A percentile compares a stretch with the other conserved stretches of the same genome.
Evolutionary conservation across 2,329 filamentous ascomycete genomes (phyloP).

Genomic region (Fusarium sp.): DNA sequence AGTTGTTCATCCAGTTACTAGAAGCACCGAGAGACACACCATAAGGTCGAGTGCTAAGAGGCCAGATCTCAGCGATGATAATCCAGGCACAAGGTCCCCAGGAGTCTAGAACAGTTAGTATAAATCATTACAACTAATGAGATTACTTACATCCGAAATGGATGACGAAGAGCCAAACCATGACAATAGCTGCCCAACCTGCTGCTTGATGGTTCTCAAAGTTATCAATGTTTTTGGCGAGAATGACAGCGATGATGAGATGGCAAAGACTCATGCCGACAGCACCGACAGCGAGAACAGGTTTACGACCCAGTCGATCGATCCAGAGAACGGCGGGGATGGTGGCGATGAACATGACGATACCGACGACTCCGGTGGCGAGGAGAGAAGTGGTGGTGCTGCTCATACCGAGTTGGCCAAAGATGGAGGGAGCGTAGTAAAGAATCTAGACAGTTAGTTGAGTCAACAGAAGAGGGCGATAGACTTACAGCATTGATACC

Average conservation of each 20-base stretch:
- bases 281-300: conserved; percentile 71
- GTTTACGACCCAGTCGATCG: conserved; percentile 72
- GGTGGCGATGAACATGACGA: conserved; percentile 75
- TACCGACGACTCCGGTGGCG: conserved; percentile 77
- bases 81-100: conserved; percentile 83
- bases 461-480: too few species aligned
- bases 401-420: conserved; percentile 70
- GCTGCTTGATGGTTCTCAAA: conserved; percentile 68
- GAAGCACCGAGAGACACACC: conserved; percentile 76
- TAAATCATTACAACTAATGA: fast-evolving
- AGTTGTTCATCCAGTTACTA: conserved; percentile 72
- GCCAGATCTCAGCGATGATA: conserved; percentile 79
- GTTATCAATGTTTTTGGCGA: conserved; percentile 69
- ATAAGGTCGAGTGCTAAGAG: conserved; percentile 74
- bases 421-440: conserved; percentile 78
- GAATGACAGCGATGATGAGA: conserved; percentile 76
- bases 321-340: conserved; percentile 74
- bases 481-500: conserved; percentile 64
- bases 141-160: conserved; percentile 69
- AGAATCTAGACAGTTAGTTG: conserved; percentile 49
- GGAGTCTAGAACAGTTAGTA: conserved; percentile 54
- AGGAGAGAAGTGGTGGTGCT: conserved; percentile 65
- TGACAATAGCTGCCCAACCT: conserved; percentile 74
- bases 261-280: conserved; percentile 77
- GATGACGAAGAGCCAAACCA: conserved; percentile 80